Evolutionary conservation across 164 flowering plant genomes (phyloP).

Genomic region (Stephania yunnanensis): DNA sequence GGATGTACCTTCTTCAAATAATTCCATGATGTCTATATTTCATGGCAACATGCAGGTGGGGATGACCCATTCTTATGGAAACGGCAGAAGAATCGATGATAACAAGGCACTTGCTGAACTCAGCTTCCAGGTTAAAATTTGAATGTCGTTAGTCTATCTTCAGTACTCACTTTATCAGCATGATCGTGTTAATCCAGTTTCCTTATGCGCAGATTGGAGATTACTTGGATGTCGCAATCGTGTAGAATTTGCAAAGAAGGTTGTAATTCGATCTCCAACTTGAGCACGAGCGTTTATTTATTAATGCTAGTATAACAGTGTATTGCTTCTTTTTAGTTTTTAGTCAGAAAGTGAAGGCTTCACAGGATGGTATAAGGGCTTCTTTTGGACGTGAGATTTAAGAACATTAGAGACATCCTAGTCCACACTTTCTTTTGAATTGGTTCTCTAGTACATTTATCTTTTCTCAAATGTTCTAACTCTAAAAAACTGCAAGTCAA

Average conservation of each 20-base stretch:
- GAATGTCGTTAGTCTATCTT: neutral
- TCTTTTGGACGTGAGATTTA: too few species aligned
- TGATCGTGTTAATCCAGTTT: neutral
- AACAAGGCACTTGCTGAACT: constrained; percentile 65
- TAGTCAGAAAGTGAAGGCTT: neutral
- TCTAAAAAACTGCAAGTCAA: too few species aligned
- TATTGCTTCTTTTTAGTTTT: neutral
- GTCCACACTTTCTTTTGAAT: too few species aligned
- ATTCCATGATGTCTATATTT: constrained; percentile 1
- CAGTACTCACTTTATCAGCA: neutral
- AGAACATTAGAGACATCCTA: too few species aligned
- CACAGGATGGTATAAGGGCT: neutral
- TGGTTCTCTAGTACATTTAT: too few species aligned
- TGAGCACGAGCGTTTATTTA: neutral
- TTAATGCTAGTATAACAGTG: neutral
- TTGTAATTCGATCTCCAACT: neutral
- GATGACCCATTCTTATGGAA: constrained; percentile 58
- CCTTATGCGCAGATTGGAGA: constrained; percentile 67
- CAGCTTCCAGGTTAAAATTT: constrained; percentile 60
- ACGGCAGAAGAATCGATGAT: constrained; percentile 61
- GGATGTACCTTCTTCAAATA: neutral
- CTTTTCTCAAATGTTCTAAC: too few species aligned
- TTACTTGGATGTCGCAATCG: constrained; percentile 90
- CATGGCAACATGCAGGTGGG: constrained; percentile 57
- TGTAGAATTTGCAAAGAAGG: constrained; percentile 24